Evolutionary conservation across 2,329 filamentous ascomycete genomes (phyloP), one percentile per base, ranked within the genome.

Genomic region (Aspergillus pseudonomiae): DNA sequence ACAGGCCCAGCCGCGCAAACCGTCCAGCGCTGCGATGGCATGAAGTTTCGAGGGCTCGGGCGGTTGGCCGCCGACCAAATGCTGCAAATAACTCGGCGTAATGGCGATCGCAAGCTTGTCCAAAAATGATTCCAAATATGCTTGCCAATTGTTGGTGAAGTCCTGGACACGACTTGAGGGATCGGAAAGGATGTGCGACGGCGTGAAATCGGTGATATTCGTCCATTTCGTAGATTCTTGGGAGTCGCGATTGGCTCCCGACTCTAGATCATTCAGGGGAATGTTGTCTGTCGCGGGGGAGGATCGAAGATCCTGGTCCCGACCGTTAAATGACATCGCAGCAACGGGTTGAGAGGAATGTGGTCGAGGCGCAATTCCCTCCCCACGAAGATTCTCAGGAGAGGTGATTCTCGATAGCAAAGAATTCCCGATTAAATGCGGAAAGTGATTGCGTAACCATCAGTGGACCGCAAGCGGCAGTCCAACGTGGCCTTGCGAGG

Each of bases 1-100:
- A 63, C 79, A 77, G 30, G 79, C 79, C 74, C 79, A 79, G 57
- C 79, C 79, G 62, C 79, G 74, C 62, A 81, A 65, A 12, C 79
- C 79, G 59, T 81, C 79, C 34, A 81, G 71, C 34, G 77, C 78
- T 19, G 77, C 78, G 60, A 79, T 78, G 16, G 73, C 74, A 67
- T 79, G 76, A 12, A 75, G 69, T 50, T 75, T 76, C 10, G 70
- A 58, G 6, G 72, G 68, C 30, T 73, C 64, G 0, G 71, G 64
- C 16, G 71, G 68, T 30, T 72, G 64, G n/a, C 70, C 75, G 14
- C 74, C 74, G 5, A 78, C 70, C 59, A 68, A 70, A 28, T 73
- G 71, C 41, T 77, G 77, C 12, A 78, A 61, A 56, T 76, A 79
- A 59, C 77, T 79, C 12, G 78, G 77, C 4, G 75, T 74, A 34